Evolutionary conservation across 1,284 basidiomycete species (phyloP), one percentile per base, ranked within the genome.

Genomic region (Caloboletus firmus): DNA sequence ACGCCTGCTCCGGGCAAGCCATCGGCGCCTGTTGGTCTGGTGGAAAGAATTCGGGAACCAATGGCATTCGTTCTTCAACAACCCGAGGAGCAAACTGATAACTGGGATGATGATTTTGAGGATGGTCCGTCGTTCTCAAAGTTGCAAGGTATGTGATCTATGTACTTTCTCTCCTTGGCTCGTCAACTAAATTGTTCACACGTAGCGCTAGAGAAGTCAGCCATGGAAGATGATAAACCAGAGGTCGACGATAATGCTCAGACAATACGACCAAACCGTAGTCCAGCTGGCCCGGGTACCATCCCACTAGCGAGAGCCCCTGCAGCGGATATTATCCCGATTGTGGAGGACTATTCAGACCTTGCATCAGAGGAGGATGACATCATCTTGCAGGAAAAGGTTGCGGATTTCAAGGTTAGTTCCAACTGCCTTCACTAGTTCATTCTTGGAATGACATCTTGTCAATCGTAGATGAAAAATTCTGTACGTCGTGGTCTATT

Each of bases 51-150:
- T 45, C 78, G 72, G 36, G 72, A 83, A 54, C 82, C 84, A 3
- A 67, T 79, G 39, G 74, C 77, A 8, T 81, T 83, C 52, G 78
- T 78, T 18, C 71, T 89, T 30, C 84, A 83, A 56, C 77, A 81
- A 36, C 87, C 86, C 7, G 90, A 91, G 69, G 90, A 89, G 59
- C 87, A 93, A 65, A 93, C 85, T 11, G 93, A 96, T 69, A 95
- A 95, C 59, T 98, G 96, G 95, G 96, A 99, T 67, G 91, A 94
- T 62, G 96, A 99, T 69, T 99, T 98, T 65, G 94, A 95, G 64
- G 93, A 93, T 57, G 94, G 89, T 3, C 94, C 95, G 28, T 92
- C 93, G 1, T 83, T 91, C 51, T 85, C 87, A 10, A 95, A 94
- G 69, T 69, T 93, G 41, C 91, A 91, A 74, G 87, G 89, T 83